A percentile compares a stretch with the other conserved stretches of the same genome.
Evolutionary conservation across 257 asterid genomes (phyloP).

Genomic region (Phtheirospermum japonicum): DNA sequence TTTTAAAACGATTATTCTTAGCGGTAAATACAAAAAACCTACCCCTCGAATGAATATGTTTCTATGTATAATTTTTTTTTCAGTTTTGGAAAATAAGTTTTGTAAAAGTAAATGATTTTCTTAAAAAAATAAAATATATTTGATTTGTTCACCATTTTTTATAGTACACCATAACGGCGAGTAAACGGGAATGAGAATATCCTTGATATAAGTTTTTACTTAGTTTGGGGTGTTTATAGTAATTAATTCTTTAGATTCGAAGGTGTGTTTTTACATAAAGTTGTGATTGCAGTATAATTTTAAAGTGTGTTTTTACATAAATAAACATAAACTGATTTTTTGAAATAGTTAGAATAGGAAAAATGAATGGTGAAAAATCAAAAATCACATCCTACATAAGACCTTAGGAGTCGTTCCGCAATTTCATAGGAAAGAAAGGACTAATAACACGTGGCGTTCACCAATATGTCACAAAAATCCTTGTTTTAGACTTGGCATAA

Average conservation of each 20-base stretch:
- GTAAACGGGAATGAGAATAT: background rate
- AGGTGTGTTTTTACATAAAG: too few relatives aligned
- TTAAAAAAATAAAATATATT: too few relatives aligned
- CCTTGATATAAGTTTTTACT: too few relatives aligned
- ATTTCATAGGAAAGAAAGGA: constrained; percentile 29
- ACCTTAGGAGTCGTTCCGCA: constrained; percentile 28
- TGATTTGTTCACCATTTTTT: too few relatives aligned
- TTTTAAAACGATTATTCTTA: constrained; percentile 22
- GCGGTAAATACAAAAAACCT: constrained; percentile 36
- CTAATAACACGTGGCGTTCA: constrained; percentile 33
- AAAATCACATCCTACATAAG: constrained; percentile 24
- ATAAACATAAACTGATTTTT: too few relatives aligned
- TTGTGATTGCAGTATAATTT: too few relatives aligned
- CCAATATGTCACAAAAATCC: background rate
- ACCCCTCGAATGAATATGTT: background rate
- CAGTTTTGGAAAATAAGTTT: background rate
- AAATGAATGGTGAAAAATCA: too few relatives aligned
- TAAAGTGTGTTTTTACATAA: too few relatives aligned
- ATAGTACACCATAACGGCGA: too few relatives aligned
- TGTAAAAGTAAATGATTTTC: background rate
- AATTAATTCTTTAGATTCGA: too few relatives aligned
- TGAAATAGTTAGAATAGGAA: too few relatives aligned
- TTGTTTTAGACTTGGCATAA: background rate
- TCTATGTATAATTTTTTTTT: background rate
- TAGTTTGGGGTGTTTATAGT: too few relatives aligned